These are phyloP conservation scores for Antarctomyces pellizariae DNA, from an alignment of 495 filamentous ascomycete genomes.

Conservation along the genomic window DNA sequence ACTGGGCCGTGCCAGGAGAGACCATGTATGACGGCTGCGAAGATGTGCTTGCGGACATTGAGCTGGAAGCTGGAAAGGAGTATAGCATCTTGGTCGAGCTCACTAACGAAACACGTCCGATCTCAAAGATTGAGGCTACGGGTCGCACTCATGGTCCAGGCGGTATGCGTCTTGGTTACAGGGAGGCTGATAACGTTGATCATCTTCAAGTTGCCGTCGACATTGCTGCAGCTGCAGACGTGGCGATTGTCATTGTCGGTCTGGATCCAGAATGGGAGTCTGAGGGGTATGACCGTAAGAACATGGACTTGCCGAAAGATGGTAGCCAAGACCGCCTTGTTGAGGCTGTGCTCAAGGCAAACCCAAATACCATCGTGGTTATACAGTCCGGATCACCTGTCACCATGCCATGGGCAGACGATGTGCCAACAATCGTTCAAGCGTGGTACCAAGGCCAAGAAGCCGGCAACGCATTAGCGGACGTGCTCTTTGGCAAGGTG, in stretches of 20 bases:
- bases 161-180: constrained; percentile 58
- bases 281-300: constrained; percentile 63
- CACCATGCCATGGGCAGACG: constrained; percentile 57
- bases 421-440: constrained; percentile 44
- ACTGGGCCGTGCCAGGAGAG: constrained; percentile 42
- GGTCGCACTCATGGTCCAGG: constrained; percentile 35
- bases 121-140: constrained; percentile 23
- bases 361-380: constrained; percentile 53
- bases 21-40: constrained; percentile 35
- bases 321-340: constrained; percentile 56
- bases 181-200: constrained; percentile 42
- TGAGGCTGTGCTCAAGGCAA: constrained; percentile 40
- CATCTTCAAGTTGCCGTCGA: constrained; percentile 48
- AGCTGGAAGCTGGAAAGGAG: constrained; percentile 24
- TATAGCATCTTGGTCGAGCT: constrained; percentile 29
- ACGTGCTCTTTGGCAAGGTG: constrained; percentile 41
- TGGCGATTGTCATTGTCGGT: constrained; percentile 59
- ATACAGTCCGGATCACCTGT: constrained; percentile 72
- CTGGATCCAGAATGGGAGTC: constrained; percentile 76
- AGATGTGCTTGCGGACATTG: constrained; percentile 26
- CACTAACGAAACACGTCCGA: constrained; percentile 35
- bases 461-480: constrained; percentile 40
- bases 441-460: constrained; percentile 51
- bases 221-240: constrained; percentile 41
- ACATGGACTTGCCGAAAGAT: constrained; percentile 52